Percentiles rank a stretch among this genome's conserved stretches.
phyloP scores from a whole-genome alignment of 805 yeast species.

The Candida tammaniensis region DNA sequence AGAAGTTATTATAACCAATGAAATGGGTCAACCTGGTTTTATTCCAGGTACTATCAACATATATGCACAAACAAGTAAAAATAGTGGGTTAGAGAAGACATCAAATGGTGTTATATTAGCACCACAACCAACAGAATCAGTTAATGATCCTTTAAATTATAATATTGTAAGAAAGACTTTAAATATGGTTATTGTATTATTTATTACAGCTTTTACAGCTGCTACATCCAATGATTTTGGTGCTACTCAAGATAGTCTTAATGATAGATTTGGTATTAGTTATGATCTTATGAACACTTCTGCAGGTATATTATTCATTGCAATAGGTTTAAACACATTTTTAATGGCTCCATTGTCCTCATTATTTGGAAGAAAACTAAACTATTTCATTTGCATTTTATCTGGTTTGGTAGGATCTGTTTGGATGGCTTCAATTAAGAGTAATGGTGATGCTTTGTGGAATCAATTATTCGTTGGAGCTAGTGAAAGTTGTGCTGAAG shows the following conservation, averaged over 20 bases:
- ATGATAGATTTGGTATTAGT: conserved; percentile 39
- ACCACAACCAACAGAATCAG: conserved; percentile 51
- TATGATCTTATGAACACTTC: conserved; percentile 48
- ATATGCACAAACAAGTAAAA: conserved; percentile 22
- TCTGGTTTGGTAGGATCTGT: conserved; percentile 42
- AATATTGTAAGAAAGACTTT: conserved; percentile 27
- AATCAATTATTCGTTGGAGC: conserved; percentile 45
- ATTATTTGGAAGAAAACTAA: conserved; percentile 43
- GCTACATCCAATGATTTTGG: conserved; percentile 50
- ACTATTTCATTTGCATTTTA: conserved; percentile 40
- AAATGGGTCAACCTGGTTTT: conserved; percentile 33
- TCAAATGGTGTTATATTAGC: conserved; percentile 34
- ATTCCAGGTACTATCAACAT: conserved; percentile 58
- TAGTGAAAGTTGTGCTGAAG: conserved; percentile 42
- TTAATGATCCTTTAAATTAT: conserved; percentile 52
- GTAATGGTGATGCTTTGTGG: conserved; percentile 42
- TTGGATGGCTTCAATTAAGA: conserved; percentile 39
- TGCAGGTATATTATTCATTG: conserved; percentile 46
- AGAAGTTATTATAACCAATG: conserved; percentile 1
- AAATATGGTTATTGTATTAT: conserved; percentile 38
- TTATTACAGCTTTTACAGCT: conserved; percentile 46
- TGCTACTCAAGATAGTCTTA: conserved; percentile 45
- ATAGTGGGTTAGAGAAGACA: conserved; percentile 15
- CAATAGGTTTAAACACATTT: conserved; percentile 43
- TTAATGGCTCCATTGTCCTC: conserved; percentile 45